Conservation (phyloP, 257 asterid species). For the Przewalskia tangutica region DNA sequence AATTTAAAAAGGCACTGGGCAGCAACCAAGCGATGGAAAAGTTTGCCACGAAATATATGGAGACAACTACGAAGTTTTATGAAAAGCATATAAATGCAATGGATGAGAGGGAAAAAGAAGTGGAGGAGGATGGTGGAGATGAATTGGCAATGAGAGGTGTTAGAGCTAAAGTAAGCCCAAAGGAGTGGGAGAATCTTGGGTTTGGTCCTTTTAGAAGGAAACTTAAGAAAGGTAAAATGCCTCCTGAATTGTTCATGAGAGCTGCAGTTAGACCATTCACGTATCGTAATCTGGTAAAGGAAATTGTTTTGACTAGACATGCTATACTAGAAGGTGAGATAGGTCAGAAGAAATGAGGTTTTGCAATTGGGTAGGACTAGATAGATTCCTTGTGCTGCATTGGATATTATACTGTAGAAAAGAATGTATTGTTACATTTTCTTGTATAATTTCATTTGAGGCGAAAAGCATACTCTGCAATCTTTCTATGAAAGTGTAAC, state of each 20-base stretch:
- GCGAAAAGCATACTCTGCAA: not conserved
- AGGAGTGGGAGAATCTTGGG: conserved; percentile 68
- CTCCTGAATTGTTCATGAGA: conserved; percentile 66
- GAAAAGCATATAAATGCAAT: conserved; percentile 24
- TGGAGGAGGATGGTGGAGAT: conserved; percentile 33
- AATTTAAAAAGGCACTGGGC: conserved; percentile 65
- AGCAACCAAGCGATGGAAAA: conserved; percentile 84
- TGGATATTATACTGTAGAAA: not conserved
- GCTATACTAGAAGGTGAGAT: conserved; percentile 80
- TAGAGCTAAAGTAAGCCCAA: conserved; percentile 54
- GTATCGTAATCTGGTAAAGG: conserved; percentile 79
- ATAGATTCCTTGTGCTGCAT: not conserved
- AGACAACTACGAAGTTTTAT: conserved; percentile 27
- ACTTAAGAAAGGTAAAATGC: conserved; percentile 54
- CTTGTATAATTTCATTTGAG: not conserved
- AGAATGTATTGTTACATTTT: not conserved
- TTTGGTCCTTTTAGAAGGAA: conserved; percentile 64
- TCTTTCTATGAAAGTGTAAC: not conserved
- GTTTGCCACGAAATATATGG: conserved; percentile 45
- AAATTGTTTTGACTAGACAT: conserved; percentile 78
- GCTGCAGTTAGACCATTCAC: conserved; percentile 89
- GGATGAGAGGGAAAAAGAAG: conserved; percentile 16
- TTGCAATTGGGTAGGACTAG: not conserved
- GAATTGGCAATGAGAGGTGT: conserved; percentile 55
- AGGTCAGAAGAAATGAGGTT: conserved; percentile 31